A percentile compares a stretch with the other conserved stretches of the same genome.
phyloP scores from a whole-genome alignment of 202 grass and related monocot species.

The Tripidium arundinaceum region DNA sequence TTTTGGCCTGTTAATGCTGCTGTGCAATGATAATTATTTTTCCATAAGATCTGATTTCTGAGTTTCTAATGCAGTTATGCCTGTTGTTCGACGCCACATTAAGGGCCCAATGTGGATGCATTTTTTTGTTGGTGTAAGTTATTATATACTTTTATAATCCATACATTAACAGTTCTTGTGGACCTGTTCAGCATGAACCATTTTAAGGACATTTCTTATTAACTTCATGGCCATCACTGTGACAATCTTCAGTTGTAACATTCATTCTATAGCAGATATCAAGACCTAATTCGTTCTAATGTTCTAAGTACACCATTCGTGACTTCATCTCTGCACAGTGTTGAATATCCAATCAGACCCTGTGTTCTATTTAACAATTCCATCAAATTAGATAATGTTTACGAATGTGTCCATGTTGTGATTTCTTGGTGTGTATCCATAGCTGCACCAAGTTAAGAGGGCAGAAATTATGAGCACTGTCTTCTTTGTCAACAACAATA shows the following conservation, averaged over 20 bases:
- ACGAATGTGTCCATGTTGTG: background rate
- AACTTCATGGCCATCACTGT: background rate
- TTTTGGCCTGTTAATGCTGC: background rate
- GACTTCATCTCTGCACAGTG: background rate
- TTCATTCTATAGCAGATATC: background rate
- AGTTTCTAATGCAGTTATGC: slow-evolving; percentile 61
- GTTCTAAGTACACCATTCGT: background rate
- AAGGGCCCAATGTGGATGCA: slow-evolving; percentile 96
- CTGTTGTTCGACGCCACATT: slow-evolving; percentile 58
- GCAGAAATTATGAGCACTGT: background rate
- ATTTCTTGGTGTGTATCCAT: background rate
- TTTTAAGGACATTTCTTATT: slow-evolving; percentile 3
- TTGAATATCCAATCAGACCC: background rate
- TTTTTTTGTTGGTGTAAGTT: slow-evolving; percentile 96
- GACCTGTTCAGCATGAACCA: background rate
- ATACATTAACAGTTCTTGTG: slow-evolving; percentile 2
- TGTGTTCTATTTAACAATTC: background rate
- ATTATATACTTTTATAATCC: background rate
- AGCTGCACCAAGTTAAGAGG: background rate
- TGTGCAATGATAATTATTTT: slow-evolving; percentile 11
- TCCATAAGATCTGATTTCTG: background rate
- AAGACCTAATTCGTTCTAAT: background rate
- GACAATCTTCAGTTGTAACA: background rate
- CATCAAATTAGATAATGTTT: background rate
- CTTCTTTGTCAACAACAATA: background rate